A percentile compares a stretch with the other conserved stretches of the same genome.
Evolutionary conservation across 306 rosid species (phyloP).

Genomic region (Castanea sativa): DNA sequence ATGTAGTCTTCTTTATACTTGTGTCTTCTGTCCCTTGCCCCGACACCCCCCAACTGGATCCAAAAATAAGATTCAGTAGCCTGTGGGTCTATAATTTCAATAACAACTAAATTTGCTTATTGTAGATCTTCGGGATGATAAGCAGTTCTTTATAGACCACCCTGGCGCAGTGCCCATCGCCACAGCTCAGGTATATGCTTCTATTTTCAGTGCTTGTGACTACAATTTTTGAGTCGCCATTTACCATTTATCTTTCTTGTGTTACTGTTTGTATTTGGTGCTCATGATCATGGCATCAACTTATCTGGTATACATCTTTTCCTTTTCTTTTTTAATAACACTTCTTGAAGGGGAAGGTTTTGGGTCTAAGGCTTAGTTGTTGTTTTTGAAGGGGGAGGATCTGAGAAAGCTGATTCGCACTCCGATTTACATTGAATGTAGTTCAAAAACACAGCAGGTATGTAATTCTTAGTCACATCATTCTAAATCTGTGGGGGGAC

Average conservation of each 20-base stretch:
- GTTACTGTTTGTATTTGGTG: background rate
- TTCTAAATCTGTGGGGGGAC: constrained; percentile 1
- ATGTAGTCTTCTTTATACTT: background rate
- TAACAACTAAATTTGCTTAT: constrained; percentile 30
- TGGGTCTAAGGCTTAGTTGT: too few relatives aligned
- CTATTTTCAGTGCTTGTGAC: constrained; percentile 6
- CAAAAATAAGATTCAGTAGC: background rate
- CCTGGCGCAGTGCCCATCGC: constrained; percentile 89
- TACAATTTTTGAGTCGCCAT: background rate
- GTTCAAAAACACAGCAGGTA: constrained; percentile 98
- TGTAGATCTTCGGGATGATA: constrained; percentile 93
- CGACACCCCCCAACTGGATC: background rate
- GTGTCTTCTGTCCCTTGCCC: too few relatives aligned
- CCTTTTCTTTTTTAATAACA: constrained; percentile 9
- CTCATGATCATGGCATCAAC: constrained; percentile 10
- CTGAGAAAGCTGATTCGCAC: constrained; percentile 83
- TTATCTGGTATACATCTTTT: constrained; percentile 2
- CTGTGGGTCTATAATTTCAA: constrained; percentile 7
- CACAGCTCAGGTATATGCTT: constrained; percentile 69
- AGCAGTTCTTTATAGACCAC: constrained; percentile 76
- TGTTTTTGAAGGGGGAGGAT: constrained; percentile 74
- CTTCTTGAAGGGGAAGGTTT: constrained; percentile 70
- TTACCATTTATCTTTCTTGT: background rate
- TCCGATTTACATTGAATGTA: constrained; percentile 83
- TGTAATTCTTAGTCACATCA: constrained; percentile 22